phyloP scores from a whole-genome alignment of 257 asterid genomes.

The Fraxinus cuspidata region DNA sequence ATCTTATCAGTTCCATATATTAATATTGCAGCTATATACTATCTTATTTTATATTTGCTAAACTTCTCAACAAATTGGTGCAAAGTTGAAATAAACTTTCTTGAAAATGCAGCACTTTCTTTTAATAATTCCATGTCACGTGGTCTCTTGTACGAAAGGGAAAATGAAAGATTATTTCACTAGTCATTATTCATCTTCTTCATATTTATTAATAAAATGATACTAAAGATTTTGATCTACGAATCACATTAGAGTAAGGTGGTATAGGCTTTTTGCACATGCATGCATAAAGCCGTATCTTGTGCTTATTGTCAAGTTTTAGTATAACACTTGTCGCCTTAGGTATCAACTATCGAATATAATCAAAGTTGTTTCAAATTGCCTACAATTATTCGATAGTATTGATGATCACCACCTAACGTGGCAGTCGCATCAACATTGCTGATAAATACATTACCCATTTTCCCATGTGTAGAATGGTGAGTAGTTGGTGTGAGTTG shows the following conservation, averaged over 20 bases:
- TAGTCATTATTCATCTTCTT: background rate
- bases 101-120: background rate
- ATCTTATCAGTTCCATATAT: background rate
- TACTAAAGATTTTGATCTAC: background rate
- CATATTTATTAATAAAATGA: background rate
- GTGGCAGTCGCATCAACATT: too few species aligned
- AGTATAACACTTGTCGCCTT: background rate
- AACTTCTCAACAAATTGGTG: background rate
- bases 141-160: background rate
- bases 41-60: too few species aligned
- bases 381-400: too few species aligned
- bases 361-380: background rate
- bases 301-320: background rate
- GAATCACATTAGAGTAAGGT: background rate
- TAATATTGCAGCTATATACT: too few species aligned
- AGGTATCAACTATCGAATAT: background rate
- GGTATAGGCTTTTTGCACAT: background rate
- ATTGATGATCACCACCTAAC: too few species aligned
- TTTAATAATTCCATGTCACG: background rate
- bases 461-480: too few species aligned
- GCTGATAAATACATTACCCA: too few species aligned
- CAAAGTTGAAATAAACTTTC: too few species aligned
- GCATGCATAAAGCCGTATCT: background rate
- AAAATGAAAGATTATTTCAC: background rate
- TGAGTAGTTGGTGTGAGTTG: too few species aligned